phyloP scores from a whole-genome alignment of 345 rosid genomes.

The Orychophragmus violaceus region DNA sequence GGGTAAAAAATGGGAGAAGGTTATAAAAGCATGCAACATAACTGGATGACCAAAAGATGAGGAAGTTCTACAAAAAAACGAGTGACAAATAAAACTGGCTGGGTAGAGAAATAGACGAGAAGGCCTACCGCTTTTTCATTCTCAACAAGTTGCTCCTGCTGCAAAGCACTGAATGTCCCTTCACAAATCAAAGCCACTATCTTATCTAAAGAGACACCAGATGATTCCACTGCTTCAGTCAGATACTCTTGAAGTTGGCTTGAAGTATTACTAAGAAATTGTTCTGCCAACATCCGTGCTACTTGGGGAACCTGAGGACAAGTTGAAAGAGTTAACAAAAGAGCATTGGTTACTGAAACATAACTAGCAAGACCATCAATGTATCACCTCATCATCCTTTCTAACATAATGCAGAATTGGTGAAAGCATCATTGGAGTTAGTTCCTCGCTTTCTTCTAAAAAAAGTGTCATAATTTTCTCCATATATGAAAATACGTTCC shows the following conservation, averaged over 20 bases:
- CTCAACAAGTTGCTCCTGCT: slow-evolving; percentile 35
- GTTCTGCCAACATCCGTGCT: too few relatives aligned
- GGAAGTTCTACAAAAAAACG: not conserved
- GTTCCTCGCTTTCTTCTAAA: slow-evolving; percentile 65
- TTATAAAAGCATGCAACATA: not conserved
- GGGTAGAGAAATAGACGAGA: not conserved
- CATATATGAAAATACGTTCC: slow-evolving; percentile 65
- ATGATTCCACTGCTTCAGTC: too few relatives aligned
- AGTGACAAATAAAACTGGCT: not conserved
- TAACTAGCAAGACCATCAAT: too few relatives aligned
- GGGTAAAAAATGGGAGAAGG: not conserved
- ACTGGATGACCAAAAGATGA: not conserved
- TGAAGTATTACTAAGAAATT: too few relatives aligned
- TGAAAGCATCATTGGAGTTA: slow-evolving; percentile 51
- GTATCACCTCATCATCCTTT: too few relatives aligned
- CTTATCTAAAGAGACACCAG: slow-evolving; percentile 30
- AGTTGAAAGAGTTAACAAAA: too few relatives aligned
- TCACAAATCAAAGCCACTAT: slow-evolving; percentile 59
- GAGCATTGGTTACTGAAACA: too few relatives aligned
- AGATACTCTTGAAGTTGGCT: too few relatives aligned
- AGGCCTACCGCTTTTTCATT: slow-evolving; percentile 47
- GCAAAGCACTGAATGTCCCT: slow-evolving; percentile 36
- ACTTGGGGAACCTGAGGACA: too few relatives aligned
- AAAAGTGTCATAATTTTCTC: slow-evolving; percentile 82
- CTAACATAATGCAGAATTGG: slow-evolving; percentile 55